Evolutionary conservation across 202 grass and related monocot genomes (phyloP).

Genomic region (Miscanthus sacchariflorus): DNA sequence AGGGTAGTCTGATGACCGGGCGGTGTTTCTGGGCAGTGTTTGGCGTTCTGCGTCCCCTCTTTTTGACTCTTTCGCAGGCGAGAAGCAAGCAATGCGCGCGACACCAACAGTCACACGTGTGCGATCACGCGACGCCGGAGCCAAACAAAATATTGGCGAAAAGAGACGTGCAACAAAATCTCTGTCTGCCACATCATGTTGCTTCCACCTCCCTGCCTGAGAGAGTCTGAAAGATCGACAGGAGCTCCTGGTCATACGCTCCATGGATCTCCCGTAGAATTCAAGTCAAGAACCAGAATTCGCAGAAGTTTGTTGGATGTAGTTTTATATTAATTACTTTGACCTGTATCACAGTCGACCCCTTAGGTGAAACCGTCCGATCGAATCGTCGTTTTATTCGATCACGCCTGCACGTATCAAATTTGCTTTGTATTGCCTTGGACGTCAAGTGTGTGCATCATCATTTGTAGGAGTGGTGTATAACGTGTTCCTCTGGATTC

Average conservation of each 20-base stretch:
- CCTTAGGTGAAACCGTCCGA: slow-evolving; percentile 41
- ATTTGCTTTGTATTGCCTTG: neutral
- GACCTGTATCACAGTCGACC: neutral
- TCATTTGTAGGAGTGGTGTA: neutral
- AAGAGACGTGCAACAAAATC: neutral
- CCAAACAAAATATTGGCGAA: slow-evolving; percentile 7
- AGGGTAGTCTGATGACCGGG: neutral
- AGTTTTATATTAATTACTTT: neutral
- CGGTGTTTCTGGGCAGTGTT: slow-evolving; percentile 20
- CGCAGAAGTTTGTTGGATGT: neutral
- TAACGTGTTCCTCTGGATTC: neutral
- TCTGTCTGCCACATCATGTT: slow-evolving; percentile 39
- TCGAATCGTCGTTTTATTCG: slow-evolving; percentile 18
- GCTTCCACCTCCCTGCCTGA: neutral
- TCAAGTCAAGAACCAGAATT: slow-evolving; percentile 7
- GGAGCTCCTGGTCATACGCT: neutral
- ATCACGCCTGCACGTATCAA: neutral
- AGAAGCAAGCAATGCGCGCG: neutral
- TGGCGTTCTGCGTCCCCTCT: neutral
- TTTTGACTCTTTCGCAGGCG: neutral
- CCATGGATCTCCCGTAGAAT: slow-evolving; percentile 13
- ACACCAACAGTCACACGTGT: neutral
- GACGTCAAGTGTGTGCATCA: neutral
- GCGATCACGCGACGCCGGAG: neutral
- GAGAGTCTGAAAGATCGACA: neutral